A percentile compares a stretch with the other conserved stretches of the same genome.
These are phyloP conservation scores for Elongisporangium prolatum DNA, from an alignment of 352 stramenopile genomes.

Conservation along the genomic window DNA sequence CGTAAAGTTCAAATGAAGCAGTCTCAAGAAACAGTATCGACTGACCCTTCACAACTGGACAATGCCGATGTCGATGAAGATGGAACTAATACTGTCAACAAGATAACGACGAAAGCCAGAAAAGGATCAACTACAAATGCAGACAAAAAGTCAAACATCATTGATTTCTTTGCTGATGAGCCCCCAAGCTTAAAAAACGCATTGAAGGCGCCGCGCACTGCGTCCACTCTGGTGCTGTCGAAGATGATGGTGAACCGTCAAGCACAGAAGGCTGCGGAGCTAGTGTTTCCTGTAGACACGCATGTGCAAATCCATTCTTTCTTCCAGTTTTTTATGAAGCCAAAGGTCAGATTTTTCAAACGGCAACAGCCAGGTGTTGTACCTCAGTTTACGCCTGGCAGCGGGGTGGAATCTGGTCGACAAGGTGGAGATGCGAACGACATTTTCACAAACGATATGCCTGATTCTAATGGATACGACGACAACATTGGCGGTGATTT, in stretches of 20 bases:
- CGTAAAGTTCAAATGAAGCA: slow-evolving; percentile 43
- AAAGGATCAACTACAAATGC: neutral
- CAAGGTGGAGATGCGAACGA: slow-evolving; percentile 9
- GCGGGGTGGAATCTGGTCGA: slow-evolving; percentile 12
- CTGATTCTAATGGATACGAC: slow-evolving; percentile 23
- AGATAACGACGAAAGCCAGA: neutral
- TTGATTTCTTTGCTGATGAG: slow-evolving; percentile 56
- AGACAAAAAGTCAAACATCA: slow-evolving; percentile 37
- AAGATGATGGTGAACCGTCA: slow-evolving; percentile 54
- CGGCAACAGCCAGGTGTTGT: slow-evolving; percentile 9
- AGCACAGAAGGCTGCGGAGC: slow-evolving; percentile 42
- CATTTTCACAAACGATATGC: slow-evolving; percentile 11
- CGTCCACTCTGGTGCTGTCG: slow-evolving; percentile 31
- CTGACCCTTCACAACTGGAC: slow-evolving; percentile 8
- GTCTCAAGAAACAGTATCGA: neutral
- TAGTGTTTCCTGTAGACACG: slow-evolving; percentile 74
- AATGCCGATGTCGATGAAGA: slow-evolving; percentile 26
- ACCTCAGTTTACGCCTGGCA: slow-evolving; percentile 4
- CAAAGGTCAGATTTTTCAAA: slow-evolving; percentile 63
- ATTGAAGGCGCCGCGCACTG: slow-evolving; percentile 34
- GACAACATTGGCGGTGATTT: slow-evolving; percentile 34
- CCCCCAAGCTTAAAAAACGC: slow-evolving; percentile 20
- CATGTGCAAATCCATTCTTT: slow-evolving; percentile 67
- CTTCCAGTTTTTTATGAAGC: slow-evolving; percentile 77
- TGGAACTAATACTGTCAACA: slow-evolving; percentile 15